Evolutionary conservation across 1,139 yeast genomes (phyloP), one percentile per base, ranked within the genome.

Genomic region (Geotrichum histeridarum): DNA sequence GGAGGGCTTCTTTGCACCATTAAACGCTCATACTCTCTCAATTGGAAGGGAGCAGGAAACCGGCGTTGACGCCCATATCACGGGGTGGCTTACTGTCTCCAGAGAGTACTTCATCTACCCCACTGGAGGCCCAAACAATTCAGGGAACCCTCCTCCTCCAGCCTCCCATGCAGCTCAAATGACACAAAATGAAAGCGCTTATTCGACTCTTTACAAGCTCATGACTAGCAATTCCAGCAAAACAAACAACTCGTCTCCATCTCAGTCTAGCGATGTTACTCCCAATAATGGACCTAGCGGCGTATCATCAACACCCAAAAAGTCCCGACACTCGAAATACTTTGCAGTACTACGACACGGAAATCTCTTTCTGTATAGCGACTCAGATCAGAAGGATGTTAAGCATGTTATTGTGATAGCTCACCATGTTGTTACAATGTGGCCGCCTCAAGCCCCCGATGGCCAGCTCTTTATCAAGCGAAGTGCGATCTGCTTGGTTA

Each of bases 1-100:
- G 9, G 45, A 48, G n/a, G 18, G 14, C 6, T 27, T 22, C 4
- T 38, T 27, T 22, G 11, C 50, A 1, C 7, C 45, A 2, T 30
- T 36, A 4, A 44, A 32, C 14, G 22, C 42, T 11, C 38, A 42
- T 12, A 36, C 59, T n/a, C 51, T 48, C 11, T 50, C 53, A 41
- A 43, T 59, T 11, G 84, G 84, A 57, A 91, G 86, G 60, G 70
- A 71, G 15, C 71, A 73, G 45, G 76, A 77, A 31, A 70, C 80
- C 1, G 95, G 94, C 1, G 79, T 86, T 6, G 81, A 82, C 38
- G 78, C 89, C 0, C 79, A 75, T 62, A 82, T 80, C 64, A 71
- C 81, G 11, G 96, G 96, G 1, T 89, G 96, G 95, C 70, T 91
- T 4, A 81, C 86, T 2, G 89, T 90, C 8, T 87, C 96, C 0